Base-by-base conservation (phyloP, 768 basidiomycete species). In the Pleurotus cornucopiae region DNA sequence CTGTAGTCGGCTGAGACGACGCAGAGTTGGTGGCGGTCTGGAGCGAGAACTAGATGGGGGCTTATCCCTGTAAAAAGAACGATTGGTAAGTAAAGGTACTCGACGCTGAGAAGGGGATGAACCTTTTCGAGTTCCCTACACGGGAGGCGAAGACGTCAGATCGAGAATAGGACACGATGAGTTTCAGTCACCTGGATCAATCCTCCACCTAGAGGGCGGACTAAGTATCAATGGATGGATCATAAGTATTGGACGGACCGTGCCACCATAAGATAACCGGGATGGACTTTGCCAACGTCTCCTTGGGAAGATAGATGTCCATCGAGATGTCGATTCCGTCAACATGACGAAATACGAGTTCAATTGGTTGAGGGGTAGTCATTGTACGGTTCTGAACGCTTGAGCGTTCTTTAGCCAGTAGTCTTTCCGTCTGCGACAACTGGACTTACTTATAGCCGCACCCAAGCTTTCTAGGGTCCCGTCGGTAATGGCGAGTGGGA, bases 1-100 rank as follows among this genome's bases (percentile, higher is more conserved):
- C 72, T 69, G 47, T 75, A 74, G 58, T 73, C 73, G 9, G 67
- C 61, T 18, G 70, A 71, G 26, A 72, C 59, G 14, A 74, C 43
- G 52, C 68, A 69, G 49, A 72, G 46, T 44, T 67, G 64, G 58
- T 73, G 66, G 26, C 61, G 68, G 4, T 60, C 59, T 2, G 72
- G 70, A 3, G 73, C 69, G 2, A 52, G 47, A 14, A 70, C 64
- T 57, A 72, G 71, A 53, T 75, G 74, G 1, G 74, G 71, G n/a
- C 68, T 59, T 1, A 69, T 49, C 13, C 57, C 71, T 74, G 14
- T 14, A n/a, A 16, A 25, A 34, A 11, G 39, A 52, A 21, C 11
- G 12, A 34, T 9, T n/a, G 16, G 16, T 25, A 6, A 34, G 14
- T 34, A 20, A 9, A 49, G 14, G 18, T 1, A 46, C 54, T 44